Base-by-base conservation (phyloP, 2,329 filamentous ascomycete genomes). In the Colletotrichum echinochloae region DNA sequence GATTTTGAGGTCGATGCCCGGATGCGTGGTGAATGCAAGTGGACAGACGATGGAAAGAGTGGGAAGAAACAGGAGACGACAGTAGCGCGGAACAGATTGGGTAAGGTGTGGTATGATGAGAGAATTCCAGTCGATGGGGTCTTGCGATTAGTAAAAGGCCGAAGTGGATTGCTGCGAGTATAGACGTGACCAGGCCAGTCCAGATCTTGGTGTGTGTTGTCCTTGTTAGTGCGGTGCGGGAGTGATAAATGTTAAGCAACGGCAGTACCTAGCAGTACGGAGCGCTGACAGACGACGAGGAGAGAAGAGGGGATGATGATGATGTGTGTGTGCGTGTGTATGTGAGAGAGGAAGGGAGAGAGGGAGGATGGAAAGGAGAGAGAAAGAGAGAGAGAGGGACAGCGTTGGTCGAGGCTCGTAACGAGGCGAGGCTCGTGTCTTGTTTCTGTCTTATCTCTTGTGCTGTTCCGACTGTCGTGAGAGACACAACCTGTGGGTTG, bases 91-190 rank as follows among this genome's bases (percentile, higher is more conserved):
- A 48, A 8, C 44, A 33, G 41, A 23, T 28, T 28, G 48, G n/a
- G 39, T 20, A n/a, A n/a, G n/a, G n/a, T n/a, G 11, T 57, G 64
- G 18, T 51, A 57, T 52, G 41, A 16, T 26, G 44, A 51, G 26
- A 66, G 41, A 59, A 33, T 63, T 59, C 51, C 28, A 48, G 33
- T 46, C 35, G 64, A 67, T 6, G 64, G 52, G 59, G 57, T 55
- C 51, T 68, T 35, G 64, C 66, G 48, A 59, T 70, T 67, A 68
- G 59, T 57, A 68, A 67, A 63, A 33, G 33, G 57, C 23, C 65
- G 26, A 37, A 28, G 39, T 68, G 59, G 52, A 49, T 63, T 48
- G 23, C 52, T 46, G 59, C 57, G 46, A 56, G 52, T 66, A 60
- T 51, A 59, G 14, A 41, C n/a, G 30, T 46, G 57, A 35, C 68